phyloP scores from a whole-genome alignment of 768 basidiomycete species.

The Lentinula sp. region DNA sequence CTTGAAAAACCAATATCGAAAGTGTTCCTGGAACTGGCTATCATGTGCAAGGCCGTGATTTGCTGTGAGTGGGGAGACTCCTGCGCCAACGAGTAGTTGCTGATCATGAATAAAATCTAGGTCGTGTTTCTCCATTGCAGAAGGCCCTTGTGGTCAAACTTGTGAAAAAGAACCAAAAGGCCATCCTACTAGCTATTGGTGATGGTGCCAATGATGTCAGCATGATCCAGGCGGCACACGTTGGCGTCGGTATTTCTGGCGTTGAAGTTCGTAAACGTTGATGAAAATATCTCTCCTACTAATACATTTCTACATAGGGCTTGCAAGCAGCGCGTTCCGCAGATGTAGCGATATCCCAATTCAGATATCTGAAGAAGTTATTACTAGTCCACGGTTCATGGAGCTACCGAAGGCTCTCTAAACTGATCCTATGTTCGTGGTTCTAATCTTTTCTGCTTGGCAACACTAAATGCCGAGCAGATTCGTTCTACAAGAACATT shows the following conservation, averaged over 20 bases:
- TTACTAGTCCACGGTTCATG: conserved; percentile 96
- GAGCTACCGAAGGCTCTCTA: conserved; percentile 95
- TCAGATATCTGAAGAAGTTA: conserved; percentile 91
- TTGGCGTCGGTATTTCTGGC: conserved; percentile 96
- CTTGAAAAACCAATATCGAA: conserved; percentile 90
- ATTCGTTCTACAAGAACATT: conserved; percentile 99
- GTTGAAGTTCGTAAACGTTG: conserved; percentile 60
- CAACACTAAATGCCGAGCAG: conserved; percentile 31
- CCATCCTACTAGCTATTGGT: conserved; percentile 93
- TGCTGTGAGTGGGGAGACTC: conserved; percentile 64
- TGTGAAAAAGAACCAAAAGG: conserved; percentile 94
- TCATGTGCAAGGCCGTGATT: conserved; percentile 98
- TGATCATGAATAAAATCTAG: conserved; percentile 27
- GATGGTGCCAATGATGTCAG: conserved; percentile 98
- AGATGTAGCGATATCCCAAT: conserved; percentile 97
- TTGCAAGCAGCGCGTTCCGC: conserved; percentile 97
- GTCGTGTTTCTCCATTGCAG: conserved; percentile 95
- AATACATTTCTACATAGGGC: conserved; percentile 44
- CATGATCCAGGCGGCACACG: conserved; percentile 99
- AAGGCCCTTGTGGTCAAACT: conserved; percentile 97
- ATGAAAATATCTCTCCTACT: background rate
- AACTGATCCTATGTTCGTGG: conserved; percentile 87
- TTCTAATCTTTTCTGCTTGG: background rate
- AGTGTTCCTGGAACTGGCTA: conserved; percentile 87
- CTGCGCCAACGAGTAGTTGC: background rate